Evolutionary conservation across 1,284 basidiomycete genomes (phyloP), one percentile per base, ranked within the genome.

Genomic region (Pyrrhoderma noxium): DNA sequence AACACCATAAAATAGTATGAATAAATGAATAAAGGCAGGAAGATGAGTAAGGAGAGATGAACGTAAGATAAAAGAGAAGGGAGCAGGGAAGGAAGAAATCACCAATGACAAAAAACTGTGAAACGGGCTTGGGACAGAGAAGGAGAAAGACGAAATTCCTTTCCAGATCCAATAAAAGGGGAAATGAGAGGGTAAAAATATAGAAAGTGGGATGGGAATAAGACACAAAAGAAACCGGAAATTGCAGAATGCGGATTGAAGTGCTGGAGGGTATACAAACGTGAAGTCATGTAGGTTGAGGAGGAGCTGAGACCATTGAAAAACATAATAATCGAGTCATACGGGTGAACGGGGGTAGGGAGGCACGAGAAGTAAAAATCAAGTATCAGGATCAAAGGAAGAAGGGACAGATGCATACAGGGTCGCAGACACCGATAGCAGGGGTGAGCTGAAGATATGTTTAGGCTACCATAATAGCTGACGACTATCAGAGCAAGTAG

Each of bases 261-360:
- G 42, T 46, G 48, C 48, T 37, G 44, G 40, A 50, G 53, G 53
- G 53, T 54, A 54, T 54, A 50, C 19, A 50, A 47, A 25, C 45
- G 35, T 52, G 19, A 47, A 42, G 40, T 53, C 53, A 46, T 54
- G 48, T 43, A 31, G 22, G 27, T 21, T 13, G 42, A 39, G 31
- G 48, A 49, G 37, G 37, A 42, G 41, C 22, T 34, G 25, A 14
- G 37, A 40, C 9, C 18, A 7, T 19, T 5, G 21, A 16, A 42
- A 51, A 45, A 44, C 22, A 45, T 45, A 25, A 27, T 27, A 46
- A 45, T 25, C 19, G 18, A 40, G 19, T 53, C 45, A 53, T 48
- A 49, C 19, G 46, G 27, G 38, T 34, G 44, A 31, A 35, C n/a
- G 23, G n/a, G 42, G n/a, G 35, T 21, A 23, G 44, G 35, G 43